Percentiles rank a stretch among this genome's conserved stretches.
phyloP scores from a whole-genome alignment of 768 basidiomycete species.

The Kwoniella newhampshirensis region DNA sequence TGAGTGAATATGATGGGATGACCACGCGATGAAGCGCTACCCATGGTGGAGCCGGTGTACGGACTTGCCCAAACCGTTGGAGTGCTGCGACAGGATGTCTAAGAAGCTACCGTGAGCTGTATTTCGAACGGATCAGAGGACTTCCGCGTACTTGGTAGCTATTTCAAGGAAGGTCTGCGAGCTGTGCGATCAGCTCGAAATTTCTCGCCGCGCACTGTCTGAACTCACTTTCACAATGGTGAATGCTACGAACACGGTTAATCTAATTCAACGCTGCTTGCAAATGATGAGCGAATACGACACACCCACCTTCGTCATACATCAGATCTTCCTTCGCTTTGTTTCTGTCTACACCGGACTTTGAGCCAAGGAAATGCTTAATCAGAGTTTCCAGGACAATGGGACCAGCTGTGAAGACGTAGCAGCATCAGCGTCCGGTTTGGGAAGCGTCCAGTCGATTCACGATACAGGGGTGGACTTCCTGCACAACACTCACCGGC shows the following conservation, averaged over 20 bases:
- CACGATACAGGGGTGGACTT: background rate
- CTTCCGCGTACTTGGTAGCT: conserved; percentile 56
- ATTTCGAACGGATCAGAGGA: too few species aligned
- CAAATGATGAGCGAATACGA: background rate
- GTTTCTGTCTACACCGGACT: conserved; percentile 50
- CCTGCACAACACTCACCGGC: conserved; percentile 19
- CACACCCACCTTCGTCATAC: conserved; percentile 65
- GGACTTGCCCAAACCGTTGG: conserved; percentile 70
- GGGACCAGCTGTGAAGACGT: conserved; percentile 37
- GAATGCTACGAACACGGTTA: conserved; percentile 59
- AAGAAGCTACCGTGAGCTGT: conserved; percentile 55
- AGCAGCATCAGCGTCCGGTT: background rate
- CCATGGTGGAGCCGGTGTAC: conserved; percentile 82
- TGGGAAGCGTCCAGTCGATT: background rate
- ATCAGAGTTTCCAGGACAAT: conserved; percentile 62
- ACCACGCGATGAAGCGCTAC: conserved; percentile 69
- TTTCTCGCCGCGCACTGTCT: too few species aligned
- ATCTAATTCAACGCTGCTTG: background rate
- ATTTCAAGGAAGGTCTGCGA: conserved; percentile 69
- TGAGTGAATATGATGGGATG: conserved; percentile 73
- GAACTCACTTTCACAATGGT: conserved; percentile 60
- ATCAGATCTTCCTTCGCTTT: conserved; percentile 64
- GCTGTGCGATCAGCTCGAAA: background rate
- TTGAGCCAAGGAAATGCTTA: conserved; percentile 76
- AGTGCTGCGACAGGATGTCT: conserved; percentile 79